Evolutionary conservation across 2,329 filamentous ascomycete genomes (phyloP), one percentile per base, ranked within the genome.

Genomic region (Aaosphaeria arxii): DNA sequence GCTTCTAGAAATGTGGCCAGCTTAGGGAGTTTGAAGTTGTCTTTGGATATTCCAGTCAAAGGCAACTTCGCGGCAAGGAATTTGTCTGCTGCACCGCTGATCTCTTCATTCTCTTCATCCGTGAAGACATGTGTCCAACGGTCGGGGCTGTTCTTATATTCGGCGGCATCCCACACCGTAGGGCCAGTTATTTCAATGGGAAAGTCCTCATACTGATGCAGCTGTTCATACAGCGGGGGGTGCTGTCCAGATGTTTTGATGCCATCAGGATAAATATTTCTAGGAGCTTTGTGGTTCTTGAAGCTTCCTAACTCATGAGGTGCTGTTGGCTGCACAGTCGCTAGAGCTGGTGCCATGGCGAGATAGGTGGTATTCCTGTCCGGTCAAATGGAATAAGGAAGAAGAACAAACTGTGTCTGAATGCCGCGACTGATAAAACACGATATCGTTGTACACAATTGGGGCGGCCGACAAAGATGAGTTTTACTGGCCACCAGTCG

Each of bases 101-200:
- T 74, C 62, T 91, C 88, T 7, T 74, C 71, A 17, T 90, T 73
- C 67, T 92, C 88, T 2, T 82, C 78, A 0, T 76, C 69, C 0
- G 79, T 85, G 64, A 91, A 88, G 6, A 73, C 72, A 70, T 91
- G 87, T 5, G 85, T 84, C 88, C 88, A 92, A 66, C 78, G 78
- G 58, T 88, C 83, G 0, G 85, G 83, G 57, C 79, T 75, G 54
- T 79, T 68, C 46, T 73, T 74, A 61, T 85, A 89, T 31, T 88
- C 85, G 30, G 83, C 79, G 5, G 80, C 77, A 46, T 79, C 77
- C 89, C 89, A 94, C 30, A 88, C 82, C 0, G 87, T 91, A 0
- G 81, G 81, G 7, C 88, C 88, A 0, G 77, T 77, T 64, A 91
- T 89, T 51, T 85, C 71, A 50, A 81, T 81, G 40, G 88, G 88